A percentile compares a stretch with the other conserved stretches of the same genome.
Evolutionary conservation across 495 filamentous ascomycete genomes (phyloP).

Genomic region (Hypoxylon intermedium): DNA sequence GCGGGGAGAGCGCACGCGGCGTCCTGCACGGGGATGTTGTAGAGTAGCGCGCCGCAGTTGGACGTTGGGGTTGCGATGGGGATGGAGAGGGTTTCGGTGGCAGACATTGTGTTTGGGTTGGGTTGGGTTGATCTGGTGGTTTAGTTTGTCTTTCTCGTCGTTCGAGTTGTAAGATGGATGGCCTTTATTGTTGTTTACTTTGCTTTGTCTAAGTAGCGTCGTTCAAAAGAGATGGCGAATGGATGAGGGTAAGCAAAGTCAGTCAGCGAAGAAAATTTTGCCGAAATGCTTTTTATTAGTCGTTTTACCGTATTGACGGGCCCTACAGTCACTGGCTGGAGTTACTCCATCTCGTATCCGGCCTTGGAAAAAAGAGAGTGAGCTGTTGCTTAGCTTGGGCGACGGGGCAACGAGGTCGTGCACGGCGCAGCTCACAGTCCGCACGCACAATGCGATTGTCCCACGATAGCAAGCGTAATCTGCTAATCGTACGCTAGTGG

Average conservation of each 20-base stretch:
- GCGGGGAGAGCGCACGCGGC: conserved; percentile 52
- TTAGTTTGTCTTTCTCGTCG: not conserved
- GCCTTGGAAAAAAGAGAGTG: conserved; percentile 17
- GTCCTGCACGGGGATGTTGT: conserved; percentile 53
- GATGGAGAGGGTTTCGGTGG: conserved; percentile 38
- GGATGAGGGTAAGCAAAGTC: too few species aligned
- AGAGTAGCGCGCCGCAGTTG: conserved; percentile 44
- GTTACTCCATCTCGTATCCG: conserved; percentile 26
- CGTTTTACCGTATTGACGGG: not conserved
- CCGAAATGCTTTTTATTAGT: conserved; percentile 10
- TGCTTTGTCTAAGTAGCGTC: too few species aligned
- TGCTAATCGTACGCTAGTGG: not conserved
- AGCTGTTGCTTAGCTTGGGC: conserved; percentile 6
- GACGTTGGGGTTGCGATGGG: conserved; percentile 34
- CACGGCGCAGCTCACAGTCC: conserved; percentile 15
- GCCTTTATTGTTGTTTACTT: too few species aligned
- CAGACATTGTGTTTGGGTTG: conserved; percentile 11
- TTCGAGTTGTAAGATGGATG: too few species aligned
- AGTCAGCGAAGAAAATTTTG: too few species aligned
- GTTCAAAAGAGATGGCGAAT: too few species aligned
- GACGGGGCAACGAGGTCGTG: conserved; percentile 15
- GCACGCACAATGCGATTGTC: conserved; percentile 1
- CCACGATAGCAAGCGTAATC: conserved; percentile 10
- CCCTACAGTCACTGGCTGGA: conserved; percentile 6
- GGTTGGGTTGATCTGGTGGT: not conserved